Evolutionary conservation across 192 early-diverging fungal species (phyloP).

Genomic region (Geranomyces michiganensis): DNA sequence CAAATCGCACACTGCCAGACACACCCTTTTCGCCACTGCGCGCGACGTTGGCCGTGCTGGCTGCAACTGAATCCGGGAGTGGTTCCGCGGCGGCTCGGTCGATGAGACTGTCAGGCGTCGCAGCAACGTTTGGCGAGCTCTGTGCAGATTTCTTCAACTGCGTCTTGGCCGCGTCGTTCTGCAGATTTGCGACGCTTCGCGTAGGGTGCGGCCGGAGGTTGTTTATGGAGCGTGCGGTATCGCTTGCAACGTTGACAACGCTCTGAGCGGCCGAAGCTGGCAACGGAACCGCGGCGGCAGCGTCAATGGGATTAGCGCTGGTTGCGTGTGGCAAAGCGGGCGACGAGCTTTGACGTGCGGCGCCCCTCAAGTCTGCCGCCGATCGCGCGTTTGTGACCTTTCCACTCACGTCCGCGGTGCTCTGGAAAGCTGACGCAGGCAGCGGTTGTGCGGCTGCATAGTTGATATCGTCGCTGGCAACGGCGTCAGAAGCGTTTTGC

Average conservation of each 20-base stretch:
- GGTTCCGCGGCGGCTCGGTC: not conserved
- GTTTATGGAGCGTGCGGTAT: too few relatives aligned
- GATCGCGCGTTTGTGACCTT: not conserved
- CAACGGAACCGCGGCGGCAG: not conserved
- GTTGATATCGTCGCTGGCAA: not conserved
- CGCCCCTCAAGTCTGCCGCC: not conserved
- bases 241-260: not conserved
- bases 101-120: not conserved
- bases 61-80: not conserved
- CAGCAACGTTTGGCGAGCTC: conserved; percentile 1
- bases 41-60: not conserved
- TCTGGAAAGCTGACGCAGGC: conserved; percentile 1
- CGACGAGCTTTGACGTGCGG: too few relatives aligned
- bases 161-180: not conserved
- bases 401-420: not conserved
- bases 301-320: not conserved
- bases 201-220: not conserved
- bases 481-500: not conserved
- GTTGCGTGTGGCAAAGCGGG: not conserved
- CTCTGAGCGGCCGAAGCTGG: not conserved
- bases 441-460: conserved; percentile 1
- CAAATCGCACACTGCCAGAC: not conserved
- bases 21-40: not conserved
- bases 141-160: conserved; percentile 1
- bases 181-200: not conserved